Evolutionary conservation across 2,329 filamentous ascomycete genomes (phyloP).

Genomic region (Alternaria arborescens): DNA sequence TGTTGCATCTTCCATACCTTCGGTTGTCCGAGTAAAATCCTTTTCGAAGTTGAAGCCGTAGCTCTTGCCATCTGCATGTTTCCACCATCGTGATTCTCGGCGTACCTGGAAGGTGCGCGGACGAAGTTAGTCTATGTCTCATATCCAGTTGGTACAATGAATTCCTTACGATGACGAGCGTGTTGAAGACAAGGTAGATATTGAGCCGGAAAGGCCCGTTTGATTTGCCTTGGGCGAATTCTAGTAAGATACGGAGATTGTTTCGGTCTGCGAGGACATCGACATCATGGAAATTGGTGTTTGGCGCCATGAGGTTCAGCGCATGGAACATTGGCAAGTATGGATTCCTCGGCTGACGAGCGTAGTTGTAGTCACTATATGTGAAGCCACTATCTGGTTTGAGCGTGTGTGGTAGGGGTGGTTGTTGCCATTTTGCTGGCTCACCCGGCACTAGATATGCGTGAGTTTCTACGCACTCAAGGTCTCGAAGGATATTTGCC

Average conservation of each 20-base stretch:
- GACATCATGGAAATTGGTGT: conserved; percentile 29
- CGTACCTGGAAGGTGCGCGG: conserved; percentile 12
- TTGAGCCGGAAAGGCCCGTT: conserved; percentile 38
- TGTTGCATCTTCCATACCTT: conserved; percentile 38
- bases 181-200: conserved; percentile 33
- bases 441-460: conserved; percentile 31
- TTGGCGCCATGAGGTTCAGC: conserved; percentile 33
- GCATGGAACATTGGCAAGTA: conserved; percentile 40
- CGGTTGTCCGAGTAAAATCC: conserved; percentile 30
- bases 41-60: conserved; percentile 40
- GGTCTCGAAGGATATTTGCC: neutral
- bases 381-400: conserved; percentile 31
- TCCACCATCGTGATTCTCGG: conserved; percentile 38
- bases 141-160: too few species aligned
- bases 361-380: conserved; percentile 41
- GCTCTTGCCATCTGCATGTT: conserved; percentile 17
- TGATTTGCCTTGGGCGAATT: conserved; percentile 35
- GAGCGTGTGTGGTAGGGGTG: conserved; percentile 27
- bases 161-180: conserved; percentile 29
- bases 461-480: conserved; percentile 3
- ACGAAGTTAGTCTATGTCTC: too few species aligned
- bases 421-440: conserved; percentile 35
- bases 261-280: conserved; percentile 43
- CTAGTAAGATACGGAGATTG: conserved; percentile 37
- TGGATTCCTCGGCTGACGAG: conserved; percentile 33